These are phyloP conservation scores for Boletus eberwhitei DNA, from an alignment of 768 basidiomycete species.

Conservation along the genomic window DNA sequence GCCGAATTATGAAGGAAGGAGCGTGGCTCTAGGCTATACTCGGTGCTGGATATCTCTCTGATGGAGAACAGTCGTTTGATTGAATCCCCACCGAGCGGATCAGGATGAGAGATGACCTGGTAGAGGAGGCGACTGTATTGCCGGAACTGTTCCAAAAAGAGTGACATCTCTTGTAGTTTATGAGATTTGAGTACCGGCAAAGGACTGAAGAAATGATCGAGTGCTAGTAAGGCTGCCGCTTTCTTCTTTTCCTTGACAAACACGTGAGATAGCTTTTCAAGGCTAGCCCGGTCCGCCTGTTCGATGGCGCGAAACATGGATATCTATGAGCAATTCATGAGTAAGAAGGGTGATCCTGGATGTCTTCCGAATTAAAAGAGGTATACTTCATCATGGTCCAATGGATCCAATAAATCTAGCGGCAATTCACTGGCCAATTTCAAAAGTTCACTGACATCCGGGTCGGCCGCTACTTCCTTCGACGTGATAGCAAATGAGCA, in stretches of 20 bases:
- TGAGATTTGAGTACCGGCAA: slow-evolving; percentile 19
- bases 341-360: neutral
- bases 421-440: slow-evolving; percentile 17
- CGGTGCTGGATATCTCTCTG: slow-evolving; percentile 1
- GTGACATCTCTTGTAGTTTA: slow-evolving; percentile 14
- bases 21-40: neutral
- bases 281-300: slow-evolving; percentile 17
- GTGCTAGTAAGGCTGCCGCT: slow-evolving; percentile 3
- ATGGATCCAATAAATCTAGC: slow-evolving; percentile 1
- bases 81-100: slow-evolving; percentile 1
- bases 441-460: slow-evolving; percentile 20
- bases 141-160: neutral
- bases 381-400: slow-evolving; percentile 7
- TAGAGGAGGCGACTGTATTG: slow-evolving; percentile 1
- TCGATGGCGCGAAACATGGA: slow-evolving; percentile 35
- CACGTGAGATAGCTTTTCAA: slow-evolving; percentile 31
- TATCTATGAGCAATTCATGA: slow-evolving; percentile 5
- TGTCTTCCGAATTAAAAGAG: neutral
- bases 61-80: slow-evolving; percentile 30
- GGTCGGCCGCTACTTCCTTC: neutral
- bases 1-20: slow-evolving; percentile 8
- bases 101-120: neutral
- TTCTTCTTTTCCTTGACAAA: slow-evolving; percentile 22
- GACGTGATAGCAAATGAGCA: slow-evolving; percentile 39
- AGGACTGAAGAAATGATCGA: slow-evolving; percentile 4